Base-by-base conservation (phyloP, 176 grass and related monocot genomes). In the Thalia dealbata region DNA sequence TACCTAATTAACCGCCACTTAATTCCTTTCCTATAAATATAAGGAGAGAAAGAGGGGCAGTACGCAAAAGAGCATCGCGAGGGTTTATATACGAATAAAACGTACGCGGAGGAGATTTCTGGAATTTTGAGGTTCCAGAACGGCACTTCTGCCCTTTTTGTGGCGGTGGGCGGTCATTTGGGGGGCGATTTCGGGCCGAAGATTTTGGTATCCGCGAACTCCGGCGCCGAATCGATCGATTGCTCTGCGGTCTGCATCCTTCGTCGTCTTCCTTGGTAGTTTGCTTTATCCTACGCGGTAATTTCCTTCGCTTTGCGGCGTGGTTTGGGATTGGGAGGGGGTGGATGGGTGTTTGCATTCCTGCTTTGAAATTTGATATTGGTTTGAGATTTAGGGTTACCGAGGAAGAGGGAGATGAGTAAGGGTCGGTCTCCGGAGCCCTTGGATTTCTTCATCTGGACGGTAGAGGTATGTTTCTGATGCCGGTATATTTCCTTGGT, bases 381-480 rank as follows among this genome's bases (percentile, higher is more conserved):
- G 50, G 62, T 63, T 87, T 78, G 80, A 63, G 48, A 73, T 32
- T 26, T 73, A 50, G 62, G 78, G 48, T 82, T 84, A 79, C 80
- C 63, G 58, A 21, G 70, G 73, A 64, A 66, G 43, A 51, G 35
- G 38, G 83, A 79, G 70, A 96, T 91, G 91, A 91, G 76, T 61
- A 85, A 81, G 72, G 73, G 61, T n/a, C 78, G 91, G 81, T 77
- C 81, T 46, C 86, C 91, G n/a, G 91, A 96, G 66, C 88, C 86
- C 45, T 81, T 96, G 48, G 88, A 96, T 89, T 96, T 96, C 88
- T 96, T 96, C 83, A 91, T 96, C 35, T 96, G 91, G 88, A 96
- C 91, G 14, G 81, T 96, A 10, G 79, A 96, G 86, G 88, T 96
- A 78, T 60, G 25, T 15, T 18, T 25, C 10, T 27, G 44, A 24